Percentiles rank a stretch among this genome's conserved stretches.
phyloP scores from a whole-genome alignment of 2,329 filamentous ascomycete genomes.

The Aschersonia sp. region DNA sequence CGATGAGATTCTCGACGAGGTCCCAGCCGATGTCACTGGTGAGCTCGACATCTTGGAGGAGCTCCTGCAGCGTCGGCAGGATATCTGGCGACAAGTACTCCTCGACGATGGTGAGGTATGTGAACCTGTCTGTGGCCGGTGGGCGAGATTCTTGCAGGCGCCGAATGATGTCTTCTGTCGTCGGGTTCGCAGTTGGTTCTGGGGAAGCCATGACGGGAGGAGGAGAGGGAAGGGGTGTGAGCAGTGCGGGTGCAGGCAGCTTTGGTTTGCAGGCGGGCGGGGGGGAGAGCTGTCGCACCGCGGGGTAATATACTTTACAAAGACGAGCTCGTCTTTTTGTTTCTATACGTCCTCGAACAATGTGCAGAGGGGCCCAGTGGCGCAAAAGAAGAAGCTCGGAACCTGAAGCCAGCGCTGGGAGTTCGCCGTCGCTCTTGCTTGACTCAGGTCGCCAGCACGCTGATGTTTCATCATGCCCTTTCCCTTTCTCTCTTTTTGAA shows the following conservation, averaged over 20 bases:
- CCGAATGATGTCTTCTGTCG: conserved; percentile 24
- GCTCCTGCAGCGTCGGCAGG: conserved; percentile 51
- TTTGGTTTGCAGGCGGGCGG: too few relatives aligned
- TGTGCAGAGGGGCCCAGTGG: background rate
- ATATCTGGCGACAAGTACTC: conserved; percentile 54
- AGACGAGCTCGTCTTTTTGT: background rate
- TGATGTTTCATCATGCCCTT: background rate
- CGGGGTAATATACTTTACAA: too few relatives aligned
- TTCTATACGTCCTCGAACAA: background rate
- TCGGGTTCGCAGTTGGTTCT: conserved; percentile 11
- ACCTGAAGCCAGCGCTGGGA: too few relatives aligned
- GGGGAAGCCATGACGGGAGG: conserved; percentile 1
- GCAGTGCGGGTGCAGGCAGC: too few relatives aligned
- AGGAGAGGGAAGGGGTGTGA: too few relatives aligned
- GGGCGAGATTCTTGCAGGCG: conserved; percentile 34
- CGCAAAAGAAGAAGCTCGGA: background rate
- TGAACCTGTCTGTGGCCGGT: conserved; percentile 50
- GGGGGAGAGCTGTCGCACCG: too few relatives aligned
- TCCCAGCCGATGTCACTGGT: conserved; percentile 76
- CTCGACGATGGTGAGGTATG: conserved; percentile 66
- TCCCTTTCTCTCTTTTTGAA: background rate
- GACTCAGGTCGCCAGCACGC: background rate
- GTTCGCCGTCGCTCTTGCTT: background rate
- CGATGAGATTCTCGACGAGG: conserved; percentile 59
- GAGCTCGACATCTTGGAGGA: conserved; percentile 52